Base-by-base conservation (phyloP, 495 filamentous ascomycete species). In the Hypoxylon subgilvum region DNA sequence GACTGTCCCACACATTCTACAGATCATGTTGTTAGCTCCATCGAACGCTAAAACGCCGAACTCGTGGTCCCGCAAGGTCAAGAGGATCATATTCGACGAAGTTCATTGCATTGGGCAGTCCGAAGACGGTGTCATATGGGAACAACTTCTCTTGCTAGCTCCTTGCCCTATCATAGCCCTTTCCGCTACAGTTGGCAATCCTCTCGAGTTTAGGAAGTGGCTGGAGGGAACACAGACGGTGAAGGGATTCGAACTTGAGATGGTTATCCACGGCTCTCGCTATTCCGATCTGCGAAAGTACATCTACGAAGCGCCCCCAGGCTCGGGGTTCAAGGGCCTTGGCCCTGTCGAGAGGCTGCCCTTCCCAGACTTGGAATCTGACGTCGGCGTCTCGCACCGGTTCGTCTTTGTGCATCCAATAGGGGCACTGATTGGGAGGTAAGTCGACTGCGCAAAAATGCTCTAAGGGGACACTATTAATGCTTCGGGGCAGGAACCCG, bases 81-180 rank as follows among this genome's bases (percentile, higher is more conserved):
- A 80, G 49, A 76, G 86, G 10, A 91, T 92, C 62, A 92, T 92
- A 28, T 91, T 91, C 50, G 89, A 93, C 57, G 89, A 92, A 71
- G 82, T 92, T n/a, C 89, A 93, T 67, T 89, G 79, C 12, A 91
- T 92, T 48, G 87, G 88, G 0, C 85, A 91, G 68, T 80, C 85
- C 1, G 84, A 91, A 13, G 89, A 93, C 63, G 88, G 89, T 44
- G 72, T 91, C 8, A 77, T 93, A 1, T 93, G 88, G 89, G 89
- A 93, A 58, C 89, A 93, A 61, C 75, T 93, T 6, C 74, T 92
- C 9, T 78, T 92, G 0, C 72, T 90, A 21, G 79, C 88, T 0
- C 86, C 88, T 6, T 91, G 88, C 60, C 89, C 87, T 0, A 90
- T 93, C 40, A 86, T 93, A 52, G 88, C 89, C 1, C 76, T 93